These are phyloP conservation scores for Teunomyces cretensis DNA, from an alignment of 805 yeast genomes.

Conservation along the genomic window DNA sequence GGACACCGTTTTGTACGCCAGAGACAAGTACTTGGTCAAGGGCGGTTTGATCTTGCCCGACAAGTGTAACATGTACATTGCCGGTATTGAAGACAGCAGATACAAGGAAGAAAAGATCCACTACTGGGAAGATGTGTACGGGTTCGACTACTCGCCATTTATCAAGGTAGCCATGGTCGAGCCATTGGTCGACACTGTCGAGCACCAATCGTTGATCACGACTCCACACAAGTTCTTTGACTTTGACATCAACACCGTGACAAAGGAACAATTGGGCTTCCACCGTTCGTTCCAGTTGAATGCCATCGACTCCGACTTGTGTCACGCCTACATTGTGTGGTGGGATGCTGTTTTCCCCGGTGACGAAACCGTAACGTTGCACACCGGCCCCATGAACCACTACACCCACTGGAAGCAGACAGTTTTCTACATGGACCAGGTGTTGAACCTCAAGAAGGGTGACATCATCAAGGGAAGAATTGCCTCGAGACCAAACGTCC, in stretches of 20 bases:
- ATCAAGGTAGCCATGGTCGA: slow-evolving; percentile 83
- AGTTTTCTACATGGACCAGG: slow-evolving; percentile 85
- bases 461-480: slow-evolving; percentile 73
- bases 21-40: slow-evolving; percentile 79
- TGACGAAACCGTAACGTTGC: slow-evolving; percentile 65
- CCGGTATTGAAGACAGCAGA: slow-evolving; percentile 90
- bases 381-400: slow-evolving; percentile 91
- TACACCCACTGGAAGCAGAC: slow-evolving; percentile 99
- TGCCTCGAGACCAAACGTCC: slow-evolving; percentile 70
- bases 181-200: slow-evolving; percentile 95
- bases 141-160: slow-evolving; percentile 93
- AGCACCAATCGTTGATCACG: slow-evolving; percentile 70
- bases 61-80: slow-evolving; percentile 83
- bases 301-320: slow-evolving; percentile 74
- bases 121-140: slow-evolving; percentile 96
- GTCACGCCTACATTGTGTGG: slow-evolving; percentile 93
- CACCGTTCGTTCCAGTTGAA: slow-evolving; percentile 63
- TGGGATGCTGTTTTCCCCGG: slow-evolving; percentile 89
- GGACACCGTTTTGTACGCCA: slow-evolving; percentile 90
- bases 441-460: slow-evolving; percentile 71
- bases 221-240: slow-evolving; percentile 68
- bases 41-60: slow-evolving; percentile 96
- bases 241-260: slow-evolving; percentile 88
- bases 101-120: slow-evolving; percentile 89
- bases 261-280: slow-evolving; percentile 78